Evolutionary conservation across 805 yeast genomes (phyloP).

Genomic region (Huiozyma naganishii): DNA sequence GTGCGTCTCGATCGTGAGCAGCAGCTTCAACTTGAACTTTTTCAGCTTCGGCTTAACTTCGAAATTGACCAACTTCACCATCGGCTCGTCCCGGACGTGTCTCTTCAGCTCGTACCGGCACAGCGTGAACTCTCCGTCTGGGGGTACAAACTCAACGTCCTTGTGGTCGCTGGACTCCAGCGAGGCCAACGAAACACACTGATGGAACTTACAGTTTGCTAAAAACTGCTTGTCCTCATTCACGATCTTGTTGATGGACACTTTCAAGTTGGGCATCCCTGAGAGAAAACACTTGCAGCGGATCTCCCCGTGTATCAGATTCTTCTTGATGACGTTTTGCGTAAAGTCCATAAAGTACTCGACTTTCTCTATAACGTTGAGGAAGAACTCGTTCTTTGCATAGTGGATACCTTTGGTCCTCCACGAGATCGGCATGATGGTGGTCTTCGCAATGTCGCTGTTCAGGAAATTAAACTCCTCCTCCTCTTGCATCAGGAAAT

Average conservation of each 20-base stretch:
- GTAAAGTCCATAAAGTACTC: slow-evolving; percentile 56
- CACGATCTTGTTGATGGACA: slow-evolving; percentile 63
- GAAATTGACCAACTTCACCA: slow-evolving; percentile 21
- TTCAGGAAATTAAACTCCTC: slow-evolving; percentile 38
- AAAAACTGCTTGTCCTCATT: slow-evolving; percentile 33
- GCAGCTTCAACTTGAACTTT: slow-evolving; percentile 18
- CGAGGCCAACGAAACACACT: slow-evolving; percentile 68
- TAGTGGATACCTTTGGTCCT: slow-evolving; percentile 84
- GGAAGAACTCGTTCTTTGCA: slow-evolving; percentile 79
- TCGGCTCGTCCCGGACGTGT: slow-evolving; percentile 30
- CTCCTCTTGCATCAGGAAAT: slow-evolving; percentile 4
- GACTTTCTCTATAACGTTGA: slow-evolving; percentile 71
- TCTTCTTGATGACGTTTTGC: slow-evolving; percentile 48
- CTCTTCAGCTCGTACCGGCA: slow-evolving; percentile 29
- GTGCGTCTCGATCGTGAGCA: slow-evolving; percentile 19
- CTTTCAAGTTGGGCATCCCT: slow-evolving; percentile 79
- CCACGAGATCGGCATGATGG: slow-evolving; percentile 79
- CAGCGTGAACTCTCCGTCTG: slow-evolving; percentile 75
- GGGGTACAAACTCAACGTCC: slow-evolving; percentile 71
- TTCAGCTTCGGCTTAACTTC: slow-evolving; percentile 18
- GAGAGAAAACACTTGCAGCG: slow-evolving; percentile 65
- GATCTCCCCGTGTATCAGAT: slow-evolving; percentile 63
- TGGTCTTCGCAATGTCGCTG: slow-evolving; percentile 63
- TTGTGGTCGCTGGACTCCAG: slow-evolving; percentile 35
- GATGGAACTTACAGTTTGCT: slow-evolving; percentile 73